Conservation (phyloP, 495 filamentous ascomycete species). For the Friedmanniomyces simplex region DNA sequence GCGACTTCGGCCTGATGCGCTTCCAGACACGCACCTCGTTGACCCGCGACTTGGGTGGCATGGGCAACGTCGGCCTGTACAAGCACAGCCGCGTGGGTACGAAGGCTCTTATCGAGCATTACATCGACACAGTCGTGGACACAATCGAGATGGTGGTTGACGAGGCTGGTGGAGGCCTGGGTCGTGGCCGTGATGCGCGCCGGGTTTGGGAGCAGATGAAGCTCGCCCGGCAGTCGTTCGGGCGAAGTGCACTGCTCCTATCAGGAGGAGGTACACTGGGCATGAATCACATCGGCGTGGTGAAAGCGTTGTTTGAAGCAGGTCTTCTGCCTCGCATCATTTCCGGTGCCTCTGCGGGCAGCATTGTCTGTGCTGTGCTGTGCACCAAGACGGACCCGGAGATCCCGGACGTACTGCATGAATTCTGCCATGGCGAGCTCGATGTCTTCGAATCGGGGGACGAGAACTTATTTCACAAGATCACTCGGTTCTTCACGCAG, state of each 20-base stretch:
- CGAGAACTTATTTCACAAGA: conserved; percentile 52
- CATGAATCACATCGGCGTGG: conserved; percentile 92
- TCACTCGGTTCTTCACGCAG: conserved; percentile 65
- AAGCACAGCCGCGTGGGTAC: conserved; percentile 78
- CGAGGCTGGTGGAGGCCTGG: conserved; percentile 40
- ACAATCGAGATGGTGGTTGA: conserved; percentile 64
- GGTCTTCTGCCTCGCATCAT: conserved; percentile 80
- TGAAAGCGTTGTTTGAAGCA: conserved; percentile 70
- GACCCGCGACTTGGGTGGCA: conserved; percentile 71
- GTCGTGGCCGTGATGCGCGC: conserved; percentile 40
- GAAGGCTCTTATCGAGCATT: conserved; percentile 74
- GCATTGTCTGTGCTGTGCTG: conserved; percentile 78
- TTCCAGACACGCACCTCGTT: conserved; percentile 71
- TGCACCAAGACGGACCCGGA: conserved; percentile 79
- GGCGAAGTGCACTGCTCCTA: conserved; percentile 73
- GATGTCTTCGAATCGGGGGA: conserved; percentile 70
- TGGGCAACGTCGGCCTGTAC: conserved; percentile 76
- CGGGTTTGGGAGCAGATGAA: conserved; percentile 66
- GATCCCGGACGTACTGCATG: conserved; percentile 57
- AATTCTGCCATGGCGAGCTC: conserved; percentile 72
- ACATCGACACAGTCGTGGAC: conserved; percentile 65
- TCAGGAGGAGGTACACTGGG: conserved; percentile 91
- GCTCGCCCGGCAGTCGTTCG: conserved; percentile 74
- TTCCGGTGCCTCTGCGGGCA: conserved; percentile 88
- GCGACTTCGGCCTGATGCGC: conserved; percentile 67